Conservation (phyloP, 306 rosid genomes). For the Citrullus amarus region DNA sequence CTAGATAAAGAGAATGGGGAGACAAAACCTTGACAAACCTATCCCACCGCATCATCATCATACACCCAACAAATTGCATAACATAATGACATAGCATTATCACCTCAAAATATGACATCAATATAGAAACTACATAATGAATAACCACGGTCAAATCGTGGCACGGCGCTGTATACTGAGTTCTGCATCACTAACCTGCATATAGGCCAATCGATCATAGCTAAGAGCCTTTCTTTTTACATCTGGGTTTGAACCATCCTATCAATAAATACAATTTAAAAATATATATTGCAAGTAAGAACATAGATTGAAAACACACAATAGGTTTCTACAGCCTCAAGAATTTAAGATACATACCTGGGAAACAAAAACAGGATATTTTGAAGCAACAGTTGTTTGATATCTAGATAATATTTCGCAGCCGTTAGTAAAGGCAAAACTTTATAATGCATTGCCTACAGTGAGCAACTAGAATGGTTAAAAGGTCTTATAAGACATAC, state of each 20-base stretch:
- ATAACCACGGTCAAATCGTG: neutral
- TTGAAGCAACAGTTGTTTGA: conserved; percentile 61
- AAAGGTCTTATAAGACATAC: conserved; percentile 29
- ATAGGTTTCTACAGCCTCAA: conserved; percentile 8
- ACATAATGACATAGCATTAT: neutral
- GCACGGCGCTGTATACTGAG: neutral
- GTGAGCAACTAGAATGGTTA: neutral
- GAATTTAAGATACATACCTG: conserved; percentile 51
- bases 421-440: conserved; percentile 19
- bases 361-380: conserved; percentile 81
- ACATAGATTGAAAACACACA: conserved; percentile 2
- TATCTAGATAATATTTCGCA: conserved; percentile 39
- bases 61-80: neutral
- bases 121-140: neutral
- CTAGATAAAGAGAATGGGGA: neutral
- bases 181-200: conserved; percentile 55
- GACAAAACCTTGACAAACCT: neutral
- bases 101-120: neutral
- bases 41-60: neutral
- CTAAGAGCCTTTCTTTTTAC: conserved; percentile 77
- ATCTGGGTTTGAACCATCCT: conserved; percentile 72
- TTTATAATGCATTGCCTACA: neutral
- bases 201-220: conserved; percentile 61
- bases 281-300: neutral
- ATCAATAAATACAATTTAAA: conserved; percentile 10